A percentile compares a stretch with the other conserved stretches of the same genome.
phyloP scores from a whole-genome alignment of 306 rosid species.

The Urtica urens region DNA sequence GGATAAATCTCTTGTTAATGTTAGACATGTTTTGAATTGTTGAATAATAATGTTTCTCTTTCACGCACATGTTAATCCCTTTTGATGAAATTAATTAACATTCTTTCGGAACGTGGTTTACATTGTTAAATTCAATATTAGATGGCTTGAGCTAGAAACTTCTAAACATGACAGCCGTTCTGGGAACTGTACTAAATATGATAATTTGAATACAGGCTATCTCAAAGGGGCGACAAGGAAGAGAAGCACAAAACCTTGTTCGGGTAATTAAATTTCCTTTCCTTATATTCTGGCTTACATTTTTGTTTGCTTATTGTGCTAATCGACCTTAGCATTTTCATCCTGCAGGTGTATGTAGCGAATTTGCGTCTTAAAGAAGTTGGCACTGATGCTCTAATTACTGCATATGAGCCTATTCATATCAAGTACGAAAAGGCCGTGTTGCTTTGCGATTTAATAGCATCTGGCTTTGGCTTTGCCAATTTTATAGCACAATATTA shows the following conservation, averaged over 20 bases:
- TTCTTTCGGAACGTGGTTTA: no score
- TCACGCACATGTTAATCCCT: no score
- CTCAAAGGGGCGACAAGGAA: slow-evolving; percentile 88
- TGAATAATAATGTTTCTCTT: no score
- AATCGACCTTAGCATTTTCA: slow-evolving; percentile 2
- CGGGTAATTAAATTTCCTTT: slow-evolving; percentile 35
- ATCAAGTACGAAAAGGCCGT: slow-evolving; percentile 51
- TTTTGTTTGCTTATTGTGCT: slow-evolving; percentile 11
- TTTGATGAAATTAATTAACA: no score
- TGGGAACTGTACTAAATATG: neutral
- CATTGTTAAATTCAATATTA: neutral
- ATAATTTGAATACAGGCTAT: slow-evolving; percentile 37
- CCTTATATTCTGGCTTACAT: neutral
- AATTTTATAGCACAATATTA: no score
- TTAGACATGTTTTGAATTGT: no score
- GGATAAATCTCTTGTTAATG: no score
- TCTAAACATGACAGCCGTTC: neutral
- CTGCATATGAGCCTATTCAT: slow-evolving; percentile 77
- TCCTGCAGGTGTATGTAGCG: slow-evolving; percentile 69
- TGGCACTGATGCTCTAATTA: slow-evolving; percentile 58
- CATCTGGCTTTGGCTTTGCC: no score
- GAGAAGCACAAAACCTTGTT: slow-evolving; percentile 90
- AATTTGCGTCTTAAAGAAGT: slow-evolving; percentile 78
- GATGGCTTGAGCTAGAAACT: neutral
- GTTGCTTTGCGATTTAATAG: neutral